Percentiles rank a stretch among this genome's conserved stretches.
These are phyloP conservation scores for Umbellularia californica DNA, from an alignment of 164 flowering plant genomes.

Conservation along the genomic window DNA sequence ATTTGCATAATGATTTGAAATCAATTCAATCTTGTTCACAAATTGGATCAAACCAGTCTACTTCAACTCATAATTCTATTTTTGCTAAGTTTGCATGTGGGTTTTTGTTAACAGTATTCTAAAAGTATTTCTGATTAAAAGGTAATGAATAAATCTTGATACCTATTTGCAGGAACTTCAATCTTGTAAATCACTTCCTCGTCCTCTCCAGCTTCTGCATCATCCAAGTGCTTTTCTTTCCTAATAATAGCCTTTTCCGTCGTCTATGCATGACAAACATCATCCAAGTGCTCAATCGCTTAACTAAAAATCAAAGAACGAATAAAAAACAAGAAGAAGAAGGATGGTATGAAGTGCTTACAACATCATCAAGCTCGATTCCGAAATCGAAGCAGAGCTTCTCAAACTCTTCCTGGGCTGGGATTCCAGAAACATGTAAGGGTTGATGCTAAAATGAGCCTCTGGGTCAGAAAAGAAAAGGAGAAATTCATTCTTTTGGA, in stretches of 20 bases:
- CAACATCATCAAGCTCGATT: constrained; percentile 95
- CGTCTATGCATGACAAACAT: constrained; percentile 48
- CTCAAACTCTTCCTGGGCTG: constrained; percentile 86
- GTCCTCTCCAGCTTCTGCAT: constrained; percentile 43
- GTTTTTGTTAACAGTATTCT: too few species aligned
- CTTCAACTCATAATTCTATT: too few species aligned
- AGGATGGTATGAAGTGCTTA: constrained; percentile 24
- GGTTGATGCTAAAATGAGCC: background rate
- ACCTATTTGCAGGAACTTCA: constrained; percentile 94
- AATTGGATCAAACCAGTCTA: too few species aligned
- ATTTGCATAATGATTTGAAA: too few species aligned
- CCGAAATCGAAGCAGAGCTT: constrained; percentile 81
- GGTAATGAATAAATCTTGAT: background rate
- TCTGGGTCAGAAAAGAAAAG: too few species aligned
- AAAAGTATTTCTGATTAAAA: too few species aligned
- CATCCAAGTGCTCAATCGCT: too few species aligned
- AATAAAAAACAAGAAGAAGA: background rate
- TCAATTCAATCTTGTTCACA: too few species aligned
- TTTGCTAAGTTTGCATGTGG: too few species aligned
- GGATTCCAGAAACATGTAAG: constrained; percentile 1
- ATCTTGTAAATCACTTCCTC: constrained; percentile 92
- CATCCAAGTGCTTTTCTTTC: constrained; percentile 86
- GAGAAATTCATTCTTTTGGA: too few species aligned
- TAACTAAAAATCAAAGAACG: background rate
- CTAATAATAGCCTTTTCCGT: constrained; percentile 84